Percentiles rank a stretch among this genome's conserved stretches.
Conservation (phyloP, 2,329 filamentous ascomycete genomes). For the Microthyrium microscopicum region DNA sequence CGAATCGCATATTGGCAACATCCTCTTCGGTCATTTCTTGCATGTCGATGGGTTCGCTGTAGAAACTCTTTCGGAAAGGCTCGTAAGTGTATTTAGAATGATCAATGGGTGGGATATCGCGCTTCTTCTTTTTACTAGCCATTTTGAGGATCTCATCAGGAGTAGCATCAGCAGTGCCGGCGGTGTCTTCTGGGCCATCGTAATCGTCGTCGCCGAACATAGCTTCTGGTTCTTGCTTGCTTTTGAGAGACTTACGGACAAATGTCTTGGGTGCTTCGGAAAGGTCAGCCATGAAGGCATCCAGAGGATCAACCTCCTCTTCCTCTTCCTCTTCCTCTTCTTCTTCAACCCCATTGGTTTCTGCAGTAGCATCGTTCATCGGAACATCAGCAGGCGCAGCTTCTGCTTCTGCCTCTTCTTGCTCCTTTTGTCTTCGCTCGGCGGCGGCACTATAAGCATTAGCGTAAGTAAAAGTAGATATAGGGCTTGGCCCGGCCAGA, state of each 20-base stretch:
- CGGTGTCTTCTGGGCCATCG: conserved; percentile 47
- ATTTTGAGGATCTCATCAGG: conserved; percentile 49
- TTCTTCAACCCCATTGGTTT: conserved; percentile 10
- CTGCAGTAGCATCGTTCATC: conserved; percentile 12
- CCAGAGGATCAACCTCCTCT: conserved; percentile 71
- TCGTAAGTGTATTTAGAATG: conserved; percentile 76
- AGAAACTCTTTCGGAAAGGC: conserved; percentile 85
- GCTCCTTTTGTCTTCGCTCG: conserved; percentile 62
- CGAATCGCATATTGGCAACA: conserved; percentile 61
- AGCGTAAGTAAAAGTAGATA: too few species aligned
- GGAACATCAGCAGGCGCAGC: conserved; percentile 14
- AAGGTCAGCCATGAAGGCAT: conserved; percentile 85
- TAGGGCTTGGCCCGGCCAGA: too few species aligned
- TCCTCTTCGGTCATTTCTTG: conserved; percentile 72
- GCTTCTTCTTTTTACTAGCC: conserved; percentile 62
- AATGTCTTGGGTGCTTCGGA: conserved; percentile 27
- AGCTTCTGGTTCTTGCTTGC: conserved; percentile 51
- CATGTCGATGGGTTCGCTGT: conserved; percentile 75
- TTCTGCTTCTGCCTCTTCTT: conserved; percentile 24
- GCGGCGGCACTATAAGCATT: conserved; percentile 29
- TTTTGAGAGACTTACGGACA: conserved; percentile 23
- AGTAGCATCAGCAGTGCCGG: conserved; percentile 46
- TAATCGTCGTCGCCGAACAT: conserved; percentile 72
- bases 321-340: conserved; percentile 35
- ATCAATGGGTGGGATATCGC: conserved; percentile 78